Percentiles rank a stretch among this genome's conserved stretches.
Evolutionary conservation across 768 basidiomycete genomes (phyloP).

Genomic region (Gautieria morchelliformis): DNA sequence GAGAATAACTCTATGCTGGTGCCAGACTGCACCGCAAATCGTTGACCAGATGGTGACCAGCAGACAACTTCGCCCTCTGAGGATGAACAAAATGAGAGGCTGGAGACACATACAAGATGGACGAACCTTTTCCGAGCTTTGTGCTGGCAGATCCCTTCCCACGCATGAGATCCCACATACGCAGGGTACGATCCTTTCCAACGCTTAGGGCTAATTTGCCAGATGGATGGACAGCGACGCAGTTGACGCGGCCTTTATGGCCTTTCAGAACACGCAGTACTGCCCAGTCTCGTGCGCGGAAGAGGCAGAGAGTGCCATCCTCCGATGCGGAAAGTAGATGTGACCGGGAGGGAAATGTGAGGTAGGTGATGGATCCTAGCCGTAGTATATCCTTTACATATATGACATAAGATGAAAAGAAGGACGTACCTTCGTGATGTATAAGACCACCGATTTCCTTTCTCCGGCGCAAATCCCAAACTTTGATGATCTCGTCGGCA

Average conservation of each 20-base stretch:
- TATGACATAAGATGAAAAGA: background rate
- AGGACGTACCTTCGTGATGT: constrained; percentile 76
- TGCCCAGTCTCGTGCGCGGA: constrained; percentile 90
- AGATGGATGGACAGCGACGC: constrained; percentile 84
- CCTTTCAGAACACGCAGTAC: constrained; percentile 83
- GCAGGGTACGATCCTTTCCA: constrained; percentile 77
- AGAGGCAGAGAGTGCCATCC: constrained; percentile 84
- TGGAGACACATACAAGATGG: background rate
- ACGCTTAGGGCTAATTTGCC: constrained; percentile 88
- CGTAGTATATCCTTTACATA: background rate
- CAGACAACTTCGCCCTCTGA: constrained; percentile 88
- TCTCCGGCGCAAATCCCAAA: constrained; percentile 87
- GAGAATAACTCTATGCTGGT: constrained; percentile 75
- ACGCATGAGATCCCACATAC: constrained; percentile 99
- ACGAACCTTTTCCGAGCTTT: constrained; percentile 77
- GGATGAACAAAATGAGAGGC: background rate
- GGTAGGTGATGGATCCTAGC: constrained; percentile 83
- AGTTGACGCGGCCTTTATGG: constrained; percentile 89
- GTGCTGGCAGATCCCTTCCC: constrained; percentile 84
- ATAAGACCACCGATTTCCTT: constrained; percentile 94
- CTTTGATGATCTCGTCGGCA: constrained; percentile 92
- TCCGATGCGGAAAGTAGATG: constrained; percentile 88
- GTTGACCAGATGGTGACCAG: constrained; percentile 71
- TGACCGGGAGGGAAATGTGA: constrained; percentile 79
- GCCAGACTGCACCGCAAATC: constrained; percentile 73